phyloP scores from a whole-genome alignment of 1,284 basidiomycete species.

The Moesziomyces antarcticus region DNA sequence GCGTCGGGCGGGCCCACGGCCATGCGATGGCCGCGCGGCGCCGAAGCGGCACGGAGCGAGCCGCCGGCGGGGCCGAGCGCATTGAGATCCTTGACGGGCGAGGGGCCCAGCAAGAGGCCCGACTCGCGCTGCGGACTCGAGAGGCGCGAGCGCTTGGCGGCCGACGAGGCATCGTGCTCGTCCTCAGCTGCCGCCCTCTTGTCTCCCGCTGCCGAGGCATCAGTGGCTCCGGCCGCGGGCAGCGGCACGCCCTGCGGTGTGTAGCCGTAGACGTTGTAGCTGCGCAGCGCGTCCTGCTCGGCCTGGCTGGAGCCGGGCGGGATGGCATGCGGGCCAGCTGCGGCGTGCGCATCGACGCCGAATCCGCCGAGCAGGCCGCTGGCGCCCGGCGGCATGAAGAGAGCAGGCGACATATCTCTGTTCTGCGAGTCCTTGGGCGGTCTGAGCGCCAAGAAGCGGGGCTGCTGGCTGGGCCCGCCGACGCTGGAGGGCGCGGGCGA shows the following conservation, averaged over 20 bases:
- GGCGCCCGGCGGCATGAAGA: constrained; percentile 50
- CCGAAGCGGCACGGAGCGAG: constrained; percentile 55
- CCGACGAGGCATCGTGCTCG: constrained; percentile 24
- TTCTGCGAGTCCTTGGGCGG: constrained; percentile 47
- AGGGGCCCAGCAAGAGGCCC: constrained; percentile 37
- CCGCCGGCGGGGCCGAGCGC: constrained; percentile 57
- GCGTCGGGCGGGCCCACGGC: constrained; percentile 49
- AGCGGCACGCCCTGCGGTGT: constrained; percentile 56
- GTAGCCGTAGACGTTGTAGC: constrained; percentile 57
- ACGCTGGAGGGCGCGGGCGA: constrained; percentile 35
- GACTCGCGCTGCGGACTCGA: constrained; percentile 29
- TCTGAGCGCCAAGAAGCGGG: constrained; percentile 58
- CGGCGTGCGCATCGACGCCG: constrained; percentile 3
- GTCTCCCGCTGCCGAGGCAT: constrained; percentile 12
- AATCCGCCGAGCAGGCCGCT: constrained; percentile 45
- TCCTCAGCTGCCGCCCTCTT: constrained; percentile 24
- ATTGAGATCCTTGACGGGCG: constrained; percentile 65
- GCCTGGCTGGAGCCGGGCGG: constrained; percentile 57
- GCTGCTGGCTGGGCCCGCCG: constrained; percentile 55
- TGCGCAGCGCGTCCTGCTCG: constrained; percentile 51
- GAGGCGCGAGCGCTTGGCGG: constrained; percentile 44
- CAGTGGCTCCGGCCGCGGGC: constrained; percentile 13
- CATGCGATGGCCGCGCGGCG: constrained; percentile 42
- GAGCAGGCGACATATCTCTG: constrained; percentile 38
- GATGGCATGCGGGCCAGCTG: constrained; percentile 37